These are phyloP conservation scores for Cyberlindnera xylosilytica DNA, from an alignment of 805 yeast species.

Conservation along the genomic window DNA sequence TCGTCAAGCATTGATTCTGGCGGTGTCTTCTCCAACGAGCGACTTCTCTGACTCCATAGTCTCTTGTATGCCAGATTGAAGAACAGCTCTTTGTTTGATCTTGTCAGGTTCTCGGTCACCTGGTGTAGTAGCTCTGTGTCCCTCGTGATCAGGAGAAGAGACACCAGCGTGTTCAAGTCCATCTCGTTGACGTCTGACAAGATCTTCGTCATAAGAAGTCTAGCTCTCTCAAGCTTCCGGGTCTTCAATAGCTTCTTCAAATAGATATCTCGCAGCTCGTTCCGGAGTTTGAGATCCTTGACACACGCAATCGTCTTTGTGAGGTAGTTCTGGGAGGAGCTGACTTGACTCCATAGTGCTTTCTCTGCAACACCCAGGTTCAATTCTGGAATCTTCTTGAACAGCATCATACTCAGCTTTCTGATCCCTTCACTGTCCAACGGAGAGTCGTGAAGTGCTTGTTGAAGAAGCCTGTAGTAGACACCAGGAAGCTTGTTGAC, in stretches of 20 bases:
- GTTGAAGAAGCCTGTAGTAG: constrained; percentile 12
- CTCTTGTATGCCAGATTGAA: constrained; percentile 5
- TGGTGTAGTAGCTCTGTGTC: constrained; percentile 1
- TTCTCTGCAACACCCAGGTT: constrained; percentile 11
- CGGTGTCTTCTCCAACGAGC: constrained; percentile 1
- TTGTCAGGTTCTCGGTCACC: constrained; percentile 4
- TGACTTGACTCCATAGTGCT: constrained; percentile 7
- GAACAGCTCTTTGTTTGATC: constrained; percentile 6
- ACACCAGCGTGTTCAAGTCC: constrained; percentile 2
- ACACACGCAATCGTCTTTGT: constrained; percentile 5
- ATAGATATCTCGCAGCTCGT: constrained; percentile 12
- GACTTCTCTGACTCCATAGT: neutral
- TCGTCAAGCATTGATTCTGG: constrained; percentile 9
- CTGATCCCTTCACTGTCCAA: constrained; percentile 1
- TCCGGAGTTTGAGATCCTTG: neutral
- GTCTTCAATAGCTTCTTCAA: constrained; percentile 10
- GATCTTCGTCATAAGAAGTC: neutral
- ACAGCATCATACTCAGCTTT: constrained; percentile 1
- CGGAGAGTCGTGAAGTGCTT: constrained; percentile 4
- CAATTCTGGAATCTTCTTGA: constrained; percentile 6
- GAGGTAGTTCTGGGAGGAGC: constrained; percentile 9
- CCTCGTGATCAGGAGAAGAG: neutral
- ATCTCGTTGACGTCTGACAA: constrained; percentile 1
- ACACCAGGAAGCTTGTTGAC: constrained; percentile 6
- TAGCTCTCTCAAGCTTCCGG: constrained; percentile 4